These are phyloP conservation scores for Microsporum canis DNA, from an alignment of 2,329 filamentous ascomycete species.

Conservation along the genomic window DNA sequence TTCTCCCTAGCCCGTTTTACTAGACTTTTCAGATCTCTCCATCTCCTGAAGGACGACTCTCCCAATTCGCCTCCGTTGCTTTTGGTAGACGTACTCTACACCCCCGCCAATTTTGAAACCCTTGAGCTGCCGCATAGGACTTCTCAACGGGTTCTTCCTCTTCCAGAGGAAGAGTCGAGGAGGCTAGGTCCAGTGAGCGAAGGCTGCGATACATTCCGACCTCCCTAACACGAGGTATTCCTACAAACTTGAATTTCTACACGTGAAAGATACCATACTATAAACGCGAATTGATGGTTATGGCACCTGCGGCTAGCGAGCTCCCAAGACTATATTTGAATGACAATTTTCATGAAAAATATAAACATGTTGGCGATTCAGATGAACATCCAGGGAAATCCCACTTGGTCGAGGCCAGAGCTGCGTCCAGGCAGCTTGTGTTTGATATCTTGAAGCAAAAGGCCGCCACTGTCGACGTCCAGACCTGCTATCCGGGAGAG, in stretches of 20 bases:
- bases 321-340: slow-evolving; percentile 36
- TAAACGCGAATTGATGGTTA: slow-evolving; percentile 41
- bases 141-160: slow-evolving; percentile 97
- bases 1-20: slow-evolving; percentile 3
- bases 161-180: slow-evolving; percentile 98
- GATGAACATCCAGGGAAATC: slow-evolving; percentile 39
- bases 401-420: slow-evolving; percentile 32
- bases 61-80: slow-evolving; percentile 23
- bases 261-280: background rate
- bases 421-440: slow-evolving; percentile 65
- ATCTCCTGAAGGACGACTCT: slow-evolving; percentile 6
- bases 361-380: slow-evolving; percentile 26
- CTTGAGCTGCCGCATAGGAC: slow-evolving; percentile 99
- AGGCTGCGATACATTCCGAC: slow-evolving; percentile 87
- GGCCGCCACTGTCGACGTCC: slow-evolving; percentile 71
- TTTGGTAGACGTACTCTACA: slow-evolving; percentile 21
- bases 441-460: slow-evolving; percentile 76
- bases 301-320: slow-evolving; percentile 59
- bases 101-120: slow-evolving; percentile 46
- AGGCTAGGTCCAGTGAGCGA: slow-evolving; percentile 87
- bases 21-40: slow-evolving; percentile 9
- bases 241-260: background rate
- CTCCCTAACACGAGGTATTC: slow-evolving; percentile 60
- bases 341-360: slow-evolving; percentile 20
- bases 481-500: slow-evolving; percentile 79